These are phyloP conservation scores for Pichiaceae sp. DNA, from an alignment of 1,139 yeast species.

Conservation along the genomic window DNA sequence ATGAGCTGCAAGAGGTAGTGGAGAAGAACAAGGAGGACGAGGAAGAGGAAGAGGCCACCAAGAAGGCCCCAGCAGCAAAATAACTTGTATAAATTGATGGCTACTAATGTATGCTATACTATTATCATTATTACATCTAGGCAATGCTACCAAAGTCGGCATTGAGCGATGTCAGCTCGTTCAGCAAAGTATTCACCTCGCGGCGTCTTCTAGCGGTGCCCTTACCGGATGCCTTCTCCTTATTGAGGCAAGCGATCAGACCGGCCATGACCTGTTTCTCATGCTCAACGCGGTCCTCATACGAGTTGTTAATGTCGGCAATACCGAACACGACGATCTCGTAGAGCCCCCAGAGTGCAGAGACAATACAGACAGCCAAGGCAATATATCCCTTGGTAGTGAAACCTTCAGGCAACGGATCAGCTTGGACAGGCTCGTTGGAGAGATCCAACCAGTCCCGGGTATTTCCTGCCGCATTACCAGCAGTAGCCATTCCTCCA, in stretches of 20 bases:
- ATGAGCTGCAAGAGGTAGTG: conserved; percentile 8
- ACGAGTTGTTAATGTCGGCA: conserved; percentile 45
- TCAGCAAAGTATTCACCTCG: conserved; percentile 9
- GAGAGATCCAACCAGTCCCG: conserved; percentile 44
- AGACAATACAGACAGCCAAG: conserved; percentile 43
- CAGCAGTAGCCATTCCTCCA: conserved; percentile 36
- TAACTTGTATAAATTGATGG: not conserved
- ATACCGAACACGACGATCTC: conserved; percentile 55
- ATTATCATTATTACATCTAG: too few species aligned
- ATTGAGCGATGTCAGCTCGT: conserved; percentile 13
- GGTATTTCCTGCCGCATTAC: conserved; percentile 66
- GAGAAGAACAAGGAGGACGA: conserved; percentile 4
- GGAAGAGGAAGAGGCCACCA: not conserved
- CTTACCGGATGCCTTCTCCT: conserved; percentile 6
- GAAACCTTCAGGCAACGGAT: conserved; percentile 59
- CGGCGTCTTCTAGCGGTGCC: conserved; percentile 2
- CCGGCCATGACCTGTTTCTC: conserved; percentile 13
- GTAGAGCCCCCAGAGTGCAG: conserved; percentile 49
- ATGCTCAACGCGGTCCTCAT: conserved; percentile 20
- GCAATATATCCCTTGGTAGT: conserved; percentile 65
- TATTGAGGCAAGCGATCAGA: conserved; percentile 7
- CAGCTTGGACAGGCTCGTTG: conserved; percentile 49
- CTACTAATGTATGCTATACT: too few species aligned
- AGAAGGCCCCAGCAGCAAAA: not conserved
- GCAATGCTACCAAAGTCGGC: conserved; percentile 5